Evolutionary conservation across 345 rosid species (phyloP).

Genomic region (Brassica rapa): DNA sequence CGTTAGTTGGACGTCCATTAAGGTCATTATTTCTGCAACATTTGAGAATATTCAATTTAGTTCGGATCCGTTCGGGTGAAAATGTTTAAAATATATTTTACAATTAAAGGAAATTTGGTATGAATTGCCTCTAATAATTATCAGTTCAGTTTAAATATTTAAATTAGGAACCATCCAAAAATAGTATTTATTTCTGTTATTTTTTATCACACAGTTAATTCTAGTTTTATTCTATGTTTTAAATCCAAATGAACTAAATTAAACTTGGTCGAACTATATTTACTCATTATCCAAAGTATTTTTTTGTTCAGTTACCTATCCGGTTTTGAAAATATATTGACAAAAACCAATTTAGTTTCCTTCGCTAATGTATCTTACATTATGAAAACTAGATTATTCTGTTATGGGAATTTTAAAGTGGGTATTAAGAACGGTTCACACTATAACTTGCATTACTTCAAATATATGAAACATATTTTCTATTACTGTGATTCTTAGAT

Average conservation of each 20-base stretch:
- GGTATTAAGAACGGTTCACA: no score
- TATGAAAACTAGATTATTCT: no score
- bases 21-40: neutral
- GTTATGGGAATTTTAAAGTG: no score
- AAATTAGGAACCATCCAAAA: neutral
- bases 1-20: slow-evolving; percentile 31
- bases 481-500: neutral
- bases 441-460: neutral
- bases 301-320: neutral
- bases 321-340: neutral
- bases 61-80: neutral
- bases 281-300: neutral
- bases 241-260: neutral
- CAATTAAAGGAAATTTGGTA: neutral
- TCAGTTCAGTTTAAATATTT: neutral
- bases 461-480: neutral
- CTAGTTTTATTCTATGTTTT: neutral
- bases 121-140: neutral
- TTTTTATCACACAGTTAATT: no score
- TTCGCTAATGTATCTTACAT: no score
- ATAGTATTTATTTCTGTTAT: no score
- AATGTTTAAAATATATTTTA: neutral
- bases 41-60: neutral
- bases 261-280: neutral
- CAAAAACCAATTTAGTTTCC: no score